Percentiles rank a stretch among this genome's conserved stretches.
Conservation (phyloP, 306 rosid genomes). For the Begonia masoniana region DNA sequence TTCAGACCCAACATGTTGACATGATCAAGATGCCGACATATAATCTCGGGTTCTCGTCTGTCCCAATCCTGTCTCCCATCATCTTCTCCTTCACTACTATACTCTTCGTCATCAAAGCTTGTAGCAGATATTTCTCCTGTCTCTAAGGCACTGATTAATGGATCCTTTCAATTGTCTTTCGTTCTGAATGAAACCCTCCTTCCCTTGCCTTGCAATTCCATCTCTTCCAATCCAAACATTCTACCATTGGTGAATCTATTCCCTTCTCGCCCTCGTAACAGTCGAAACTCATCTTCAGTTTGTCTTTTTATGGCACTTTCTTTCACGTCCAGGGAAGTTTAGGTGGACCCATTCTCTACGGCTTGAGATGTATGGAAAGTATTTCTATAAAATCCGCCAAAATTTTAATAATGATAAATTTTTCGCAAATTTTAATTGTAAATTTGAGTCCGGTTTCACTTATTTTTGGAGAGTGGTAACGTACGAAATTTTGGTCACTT, state of each 20-base stretch:
- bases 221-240: constrained; percentile 66
- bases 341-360: constrained; percentile 43
- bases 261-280: constrained; percentile 82
- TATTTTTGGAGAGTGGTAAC: too few relatives aligned
- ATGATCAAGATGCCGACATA: constrained; percentile 70
- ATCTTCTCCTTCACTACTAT: constrained; percentile 61
- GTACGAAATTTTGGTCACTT: too few relatives aligned
- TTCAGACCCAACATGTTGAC: constrained; percentile 81
- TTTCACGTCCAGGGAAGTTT: constrained; percentile 38
- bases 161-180: constrained; percentile 62
- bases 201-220: constrained; percentile 39
- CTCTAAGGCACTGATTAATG: constrained; percentile 25
- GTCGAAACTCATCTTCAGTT: constrained; percentile 91
- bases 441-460: too few relatives aligned
- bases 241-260: constrained; percentile 53
- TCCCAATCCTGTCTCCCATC: constrained; percentile 40
- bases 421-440: too few relatives aligned
- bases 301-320: constrained; percentile 96
- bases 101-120: constrained; percentile 71
- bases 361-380: constrained; percentile 24
- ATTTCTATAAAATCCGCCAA: too few relatives aligned
- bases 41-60: constrained; percentile 66
- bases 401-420: too few relatives aligned
- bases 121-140: constrained; percentile 48
- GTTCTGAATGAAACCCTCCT: constrained; percentile 74